phyloP scores from a whole-genome alignment of 495 filamentous ascomycete species.

The Saxophila tyrrhenica region DNA sequence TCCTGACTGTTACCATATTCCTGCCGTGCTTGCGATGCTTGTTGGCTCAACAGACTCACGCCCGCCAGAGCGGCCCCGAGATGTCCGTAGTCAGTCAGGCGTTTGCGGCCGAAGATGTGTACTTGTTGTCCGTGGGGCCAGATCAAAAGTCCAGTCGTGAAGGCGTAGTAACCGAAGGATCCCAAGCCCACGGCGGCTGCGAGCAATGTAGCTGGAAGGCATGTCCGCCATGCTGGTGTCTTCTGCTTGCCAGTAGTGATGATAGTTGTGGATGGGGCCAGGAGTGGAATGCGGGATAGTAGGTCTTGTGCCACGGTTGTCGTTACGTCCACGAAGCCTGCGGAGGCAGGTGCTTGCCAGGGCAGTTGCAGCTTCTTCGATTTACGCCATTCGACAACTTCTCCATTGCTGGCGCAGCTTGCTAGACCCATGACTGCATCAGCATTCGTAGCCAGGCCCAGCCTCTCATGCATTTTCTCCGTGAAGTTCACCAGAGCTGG shows the following conservation, averaged over 20 bases:
- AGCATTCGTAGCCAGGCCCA: slow-evolving; percentile 8
- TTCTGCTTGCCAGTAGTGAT: not conserved
- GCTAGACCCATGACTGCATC: slow-evolving; percentile 6
- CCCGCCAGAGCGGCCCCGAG: slow-evolving; percentile 13
- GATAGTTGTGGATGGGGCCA: not conserved
- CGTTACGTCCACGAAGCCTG: not conserved
- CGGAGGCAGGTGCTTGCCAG: not conserved
- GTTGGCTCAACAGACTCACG: slow-evolving; percentile 5
- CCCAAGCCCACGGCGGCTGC: not conserved
- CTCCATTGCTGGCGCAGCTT: not conserved
- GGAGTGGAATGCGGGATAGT: slow-evolving; percentile 1
- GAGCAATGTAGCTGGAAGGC: slow-evolving; percentile 4
- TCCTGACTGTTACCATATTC: not conserved
- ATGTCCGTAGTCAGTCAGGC: slow-evolving; percentile 16
- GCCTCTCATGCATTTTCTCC: slow-evolving; percentile 10
- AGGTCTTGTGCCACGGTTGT: slow-evolving; percentile 1
- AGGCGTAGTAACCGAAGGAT: not conserved
- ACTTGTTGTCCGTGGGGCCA: slow-evolving; percentile 13
- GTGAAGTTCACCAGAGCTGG: slow-evolving; percentile 41
- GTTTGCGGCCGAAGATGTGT: slow-evolving; percentile 12
- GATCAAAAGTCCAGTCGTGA: slow-evolving; percentile 3
- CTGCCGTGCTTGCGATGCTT: not conserved
- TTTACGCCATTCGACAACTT: not conserved
- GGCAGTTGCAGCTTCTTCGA: slow-evolving; percentile 1
- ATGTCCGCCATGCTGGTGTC: not conserved